Conservation (phyloP, 2,329 filamentous ascomycete species). For the Canariomyces notabilis region DNA sequence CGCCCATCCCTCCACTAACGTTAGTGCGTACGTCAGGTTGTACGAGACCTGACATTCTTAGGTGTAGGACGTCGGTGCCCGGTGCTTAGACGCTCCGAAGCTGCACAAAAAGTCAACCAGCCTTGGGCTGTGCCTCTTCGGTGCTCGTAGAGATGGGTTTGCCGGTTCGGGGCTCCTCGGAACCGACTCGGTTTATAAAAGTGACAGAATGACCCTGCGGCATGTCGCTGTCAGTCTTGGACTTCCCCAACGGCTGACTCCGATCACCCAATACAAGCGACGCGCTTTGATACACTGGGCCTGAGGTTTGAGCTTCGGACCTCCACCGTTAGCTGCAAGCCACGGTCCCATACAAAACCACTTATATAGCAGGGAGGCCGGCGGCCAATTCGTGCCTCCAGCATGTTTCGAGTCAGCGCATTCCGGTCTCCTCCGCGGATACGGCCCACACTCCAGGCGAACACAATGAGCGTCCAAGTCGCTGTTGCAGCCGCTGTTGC, state of each 20-base stretch:
- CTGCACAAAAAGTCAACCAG: no score
- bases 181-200: no score
- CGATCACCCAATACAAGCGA: conserved; percentile 20
- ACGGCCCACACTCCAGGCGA: conserved; percentile 18
- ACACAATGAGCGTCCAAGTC: conserved; percentile 23
- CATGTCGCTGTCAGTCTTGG: conserved; percentile 16
- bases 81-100: no score
- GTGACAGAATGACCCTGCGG: no score
- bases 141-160: no score
- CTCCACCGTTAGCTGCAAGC: neutral
- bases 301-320: conserved; percentile 14
- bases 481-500: conserved; percentile 23
- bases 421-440: conserved; percentile 14
- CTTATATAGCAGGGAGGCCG: conserved; percentile 5
- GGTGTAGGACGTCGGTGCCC: no score
- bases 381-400: neutral
- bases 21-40: no score
- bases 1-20: no score
- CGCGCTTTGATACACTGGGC: conserved; percentile 3
- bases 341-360: neutral
- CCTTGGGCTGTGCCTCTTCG: no score
- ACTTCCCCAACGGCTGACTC: conserved; percentile 26
- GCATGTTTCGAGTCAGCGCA: conserved; percentile 15
- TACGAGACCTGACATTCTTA: no score
- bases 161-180: no score